phyloP scores from a whole-genome alignment of 2,329 filamentous ascomycete species.

The Orbilia blumenaviensis region DNA sequence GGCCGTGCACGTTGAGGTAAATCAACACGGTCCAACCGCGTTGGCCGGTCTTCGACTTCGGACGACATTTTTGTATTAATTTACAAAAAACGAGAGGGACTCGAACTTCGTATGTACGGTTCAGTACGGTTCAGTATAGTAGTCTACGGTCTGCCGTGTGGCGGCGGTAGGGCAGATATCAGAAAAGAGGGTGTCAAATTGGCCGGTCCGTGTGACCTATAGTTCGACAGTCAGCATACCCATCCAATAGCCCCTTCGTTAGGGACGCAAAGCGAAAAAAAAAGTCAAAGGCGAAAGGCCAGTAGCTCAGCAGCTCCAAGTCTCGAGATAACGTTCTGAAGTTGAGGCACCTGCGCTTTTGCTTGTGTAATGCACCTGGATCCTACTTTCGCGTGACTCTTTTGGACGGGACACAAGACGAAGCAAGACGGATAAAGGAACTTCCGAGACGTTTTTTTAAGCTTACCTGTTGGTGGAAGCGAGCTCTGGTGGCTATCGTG shows the following conservation, averaged over 20 bases:
- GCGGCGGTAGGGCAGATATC: constrained; percentile 22
- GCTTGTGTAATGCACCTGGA: constrained; percentile 45
- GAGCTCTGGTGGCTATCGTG: constrained; percentile 4
- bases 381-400: constrained; percentile 54
- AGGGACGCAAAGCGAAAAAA: constrained; percentile 1
- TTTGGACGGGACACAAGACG: constrained; percentile 12
- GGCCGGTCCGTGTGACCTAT: constrained; percentile 52
- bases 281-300: background rate
- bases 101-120: constrained; percentile 37
- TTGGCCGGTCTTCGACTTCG: constrained; percentile 53
- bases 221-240: constrained; percentile 53
- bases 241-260: constrained; percentile 23
- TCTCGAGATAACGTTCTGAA: constrained; percentile 30
- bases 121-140: background rate
- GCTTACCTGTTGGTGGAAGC: constrained; percentile 36
- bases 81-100: constrained; percentile 26
- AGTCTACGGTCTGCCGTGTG: background rate
- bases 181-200: constrained; percentile 52
- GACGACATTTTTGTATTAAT: constrained; percentile 54
- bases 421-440: constrained; percentile 34
- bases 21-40: constrained; percentile 47
- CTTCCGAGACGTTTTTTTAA: constrained; percentile 37
- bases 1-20: constrained; percentile 40
- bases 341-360: constrained; percentile 50
- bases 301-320: constrained; percentile 17